Conservation (phyloP, 495 filamentous ascomycete genomes). For the Penicillium lagena region DNA sequence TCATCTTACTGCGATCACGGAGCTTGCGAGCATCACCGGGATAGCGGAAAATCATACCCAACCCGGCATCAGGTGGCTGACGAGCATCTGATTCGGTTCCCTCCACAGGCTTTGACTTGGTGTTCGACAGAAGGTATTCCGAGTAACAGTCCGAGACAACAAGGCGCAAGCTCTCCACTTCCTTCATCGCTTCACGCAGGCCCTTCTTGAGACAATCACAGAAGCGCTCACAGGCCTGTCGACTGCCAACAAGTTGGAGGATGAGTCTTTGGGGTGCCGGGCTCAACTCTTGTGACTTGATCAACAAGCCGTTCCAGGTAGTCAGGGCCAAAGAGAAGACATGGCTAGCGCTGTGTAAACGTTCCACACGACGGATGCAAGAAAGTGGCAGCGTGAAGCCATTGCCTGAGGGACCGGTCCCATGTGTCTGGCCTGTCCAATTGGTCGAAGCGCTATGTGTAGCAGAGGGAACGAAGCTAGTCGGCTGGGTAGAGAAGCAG, state of each 20-base stretch:
- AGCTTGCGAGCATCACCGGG: conserved; percentile 95
- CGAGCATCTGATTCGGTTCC: conserved; percentile 38
- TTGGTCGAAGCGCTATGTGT: conserved; percentile 66
- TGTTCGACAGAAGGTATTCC: conserved; percentile 71
- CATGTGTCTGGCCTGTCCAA: conserved; percentile 85
- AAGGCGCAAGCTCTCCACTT: conserved; percentile 71
- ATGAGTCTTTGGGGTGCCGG: conserved; percentile 73
- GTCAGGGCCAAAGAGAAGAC: conserved; percentile 92
- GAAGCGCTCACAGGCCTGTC: conserved; percentile 86
- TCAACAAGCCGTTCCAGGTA: conserved; percentile 77
- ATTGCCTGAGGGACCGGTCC: conserved; percentile 88
- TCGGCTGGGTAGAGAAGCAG: conserved; percentile 90
- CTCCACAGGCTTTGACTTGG: conserved; percentile 29
- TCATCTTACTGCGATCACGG: conserved; percentile 93
- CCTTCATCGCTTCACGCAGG: conserved; percentile 74
- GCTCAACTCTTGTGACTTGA: conserved; percentile 48
- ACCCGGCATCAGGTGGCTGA: conserved; percentile 79
- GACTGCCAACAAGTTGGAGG: conserved; percentile 80
- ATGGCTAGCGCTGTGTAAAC: conserved; percentile 81
- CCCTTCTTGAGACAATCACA: conserved; percentile 92
- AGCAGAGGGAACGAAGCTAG: conserved; percentile 75
- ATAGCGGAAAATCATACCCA: conserved; percentile 91
- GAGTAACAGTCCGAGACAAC: conserved; percentile 84
- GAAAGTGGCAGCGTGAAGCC: conserved; percentile 95
- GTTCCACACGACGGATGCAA: conserved; percentile 83